Base-by-base conservation (phyloP, 805 yeast genomes). In the Kodamaea leandrae region DNA sequence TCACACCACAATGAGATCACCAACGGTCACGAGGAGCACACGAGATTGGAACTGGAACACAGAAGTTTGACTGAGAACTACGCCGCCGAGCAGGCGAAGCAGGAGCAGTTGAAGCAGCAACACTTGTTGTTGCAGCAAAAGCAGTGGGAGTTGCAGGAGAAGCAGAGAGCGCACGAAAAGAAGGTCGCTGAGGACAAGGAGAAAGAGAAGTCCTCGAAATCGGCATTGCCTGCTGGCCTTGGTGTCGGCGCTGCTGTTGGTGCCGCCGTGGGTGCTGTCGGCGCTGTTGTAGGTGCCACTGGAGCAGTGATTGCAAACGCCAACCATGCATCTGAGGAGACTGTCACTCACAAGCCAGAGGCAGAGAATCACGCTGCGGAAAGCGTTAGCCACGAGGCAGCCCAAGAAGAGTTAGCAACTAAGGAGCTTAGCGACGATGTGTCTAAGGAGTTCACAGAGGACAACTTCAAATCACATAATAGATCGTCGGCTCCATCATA, bases 351-450 rank as follows among this genome's bases (percentile, higher is more conserved):
- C 58, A 41, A 25, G 37, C n/a, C 19, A 5, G 30, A 35, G 2
- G 39, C 26, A 19, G 54, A 46, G 17, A 41, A 39, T n/a, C 49
- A 55, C 28, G 52, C 48, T 16, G 49, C 55, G 32, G 52, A 46
- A 4, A 42, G 35, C 24, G 24, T 49, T 29, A 48, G 47, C 25
- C 39, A 44, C n/a, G 43, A 69, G 41, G 67, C 68, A 42, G 65
- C 68, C 4, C 61, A 61, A 3, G 19, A 20, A 14, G 24, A 27
- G 4, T 14, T 5, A 6, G 6, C 37, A 6, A 25, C 20, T 12
- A 23, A 19, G 14, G 27, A 19, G 21, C 34, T 17, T 15, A 19
- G 15, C n/a, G 10, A 33, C 14, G 30, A 34, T 16, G 28, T 26
- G 5, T 7, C 38, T 9, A 18, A 27, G 14, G 37, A 35, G 19